Evolutionary conservation across 2,329 filamentous ascomycete species (phyloP).

Genomic region (Cercospora brassicicola): DNA sequence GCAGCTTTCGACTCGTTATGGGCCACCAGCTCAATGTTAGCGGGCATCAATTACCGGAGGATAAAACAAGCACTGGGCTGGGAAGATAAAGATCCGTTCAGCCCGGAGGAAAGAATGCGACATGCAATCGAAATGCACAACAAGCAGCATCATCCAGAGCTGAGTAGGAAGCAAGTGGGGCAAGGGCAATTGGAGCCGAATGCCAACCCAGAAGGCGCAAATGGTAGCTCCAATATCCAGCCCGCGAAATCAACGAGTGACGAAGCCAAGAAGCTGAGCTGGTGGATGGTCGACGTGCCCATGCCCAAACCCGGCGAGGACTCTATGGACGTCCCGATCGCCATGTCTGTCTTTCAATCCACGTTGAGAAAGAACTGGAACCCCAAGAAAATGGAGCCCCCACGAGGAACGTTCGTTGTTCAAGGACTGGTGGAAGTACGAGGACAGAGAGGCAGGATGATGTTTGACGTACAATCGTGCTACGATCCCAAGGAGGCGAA

Average conservation of each 20-base stretch:
- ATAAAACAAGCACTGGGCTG: slow-evolving; percentile 42
- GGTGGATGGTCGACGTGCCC: slow-evolving; percentile 32
- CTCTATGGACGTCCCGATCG: slow-evolving; percentile 35
- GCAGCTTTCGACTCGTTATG: slow-evolving; percentile 41
- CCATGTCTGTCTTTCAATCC: slow-evolving; percentile 32
- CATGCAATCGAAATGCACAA: slow-evolving; percentile 35
- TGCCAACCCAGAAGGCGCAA: slow-evolving; percentile 18
- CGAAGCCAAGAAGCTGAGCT: slow-evolving; percentile 23
- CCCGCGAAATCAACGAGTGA: slow-evolving; percentile 11
- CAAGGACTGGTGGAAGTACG: slow-evolving; percentile 49
- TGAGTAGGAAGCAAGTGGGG: slow-evolving; percentile 23
- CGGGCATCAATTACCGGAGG: slow-evolving; percentile 39
- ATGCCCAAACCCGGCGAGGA: slow-evolving; percentile 22
- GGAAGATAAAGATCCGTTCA: slow-evolving; percentile 37
- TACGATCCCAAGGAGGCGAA: slow-evolving; percentile 49
- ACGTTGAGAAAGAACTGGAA: slow-evolving; percentile 37
- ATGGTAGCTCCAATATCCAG: slow-evolving; percentile 4
- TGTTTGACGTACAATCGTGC: slow-evolving; percentile 47
- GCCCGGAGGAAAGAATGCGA: slow-evolving; percentile 36
- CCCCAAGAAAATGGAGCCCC: slow-evolving; percentile 39
- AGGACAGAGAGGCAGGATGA: slow-evolving; percentile 45
- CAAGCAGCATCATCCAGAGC: slow-evolving; percentile 31
- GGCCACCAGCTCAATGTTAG: slow-evolving; percentile 39
- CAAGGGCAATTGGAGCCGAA: slow-evolving; percentile 28
- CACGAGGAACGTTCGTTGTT: slow-evolving; percentile 49